These are phyloP conservation scores for Neltuma alba DNA, from an alignment of 306 rosid species.

Conservation along the genomic window DNA sequence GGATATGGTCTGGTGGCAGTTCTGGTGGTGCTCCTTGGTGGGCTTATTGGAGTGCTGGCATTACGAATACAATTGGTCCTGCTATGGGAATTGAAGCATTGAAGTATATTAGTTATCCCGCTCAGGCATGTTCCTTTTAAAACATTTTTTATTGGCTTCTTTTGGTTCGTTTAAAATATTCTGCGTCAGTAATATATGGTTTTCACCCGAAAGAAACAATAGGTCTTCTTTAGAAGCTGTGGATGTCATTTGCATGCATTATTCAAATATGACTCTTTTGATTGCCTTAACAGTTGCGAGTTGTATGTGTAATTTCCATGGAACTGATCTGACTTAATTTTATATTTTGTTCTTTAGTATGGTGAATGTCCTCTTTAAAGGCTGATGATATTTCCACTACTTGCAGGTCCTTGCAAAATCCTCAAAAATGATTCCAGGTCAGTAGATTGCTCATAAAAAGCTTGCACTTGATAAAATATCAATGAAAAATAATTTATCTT, in stretches of 20 bases:
- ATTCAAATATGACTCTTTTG: neutral
- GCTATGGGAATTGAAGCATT: conserved; percentile 99
- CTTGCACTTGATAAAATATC: conserved; percentile 18
- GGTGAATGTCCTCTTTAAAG: conserved; percentile 1
- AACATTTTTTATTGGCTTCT: neutral
- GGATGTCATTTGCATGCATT: neutral
- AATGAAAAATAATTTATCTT: neutral
- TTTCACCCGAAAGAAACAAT: neutral
- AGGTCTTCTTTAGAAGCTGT: neutral
- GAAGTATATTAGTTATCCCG: conserved; percentile 96
- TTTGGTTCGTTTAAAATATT: neutral
- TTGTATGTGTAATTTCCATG: neutral
- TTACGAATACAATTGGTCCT: conserved; percentile 97
- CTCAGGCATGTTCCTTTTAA: conserved; percentile 65
- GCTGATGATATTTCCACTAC: conserved; percentile 25
- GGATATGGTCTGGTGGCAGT: conserved; percentile 68
- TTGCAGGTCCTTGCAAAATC: conserved; percentile 97
- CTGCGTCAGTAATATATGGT: neutral
- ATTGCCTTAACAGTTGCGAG: neutral
- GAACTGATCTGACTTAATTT: conserved; percentile 19
- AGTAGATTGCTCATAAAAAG: conserved; percentile 36
- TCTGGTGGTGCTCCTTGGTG: conserved; percentile 87
- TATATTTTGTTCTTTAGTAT: conserved; percentile 1
- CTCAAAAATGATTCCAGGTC: conserved; percentile 99
- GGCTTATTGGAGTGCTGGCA: conserved; percentile 96